These are phyloP conservation scores for Nemania abortiva DNA, from an alignment of 2,329 filamentous ascomycete genomes.

Conservation along the genomic window DNA sequence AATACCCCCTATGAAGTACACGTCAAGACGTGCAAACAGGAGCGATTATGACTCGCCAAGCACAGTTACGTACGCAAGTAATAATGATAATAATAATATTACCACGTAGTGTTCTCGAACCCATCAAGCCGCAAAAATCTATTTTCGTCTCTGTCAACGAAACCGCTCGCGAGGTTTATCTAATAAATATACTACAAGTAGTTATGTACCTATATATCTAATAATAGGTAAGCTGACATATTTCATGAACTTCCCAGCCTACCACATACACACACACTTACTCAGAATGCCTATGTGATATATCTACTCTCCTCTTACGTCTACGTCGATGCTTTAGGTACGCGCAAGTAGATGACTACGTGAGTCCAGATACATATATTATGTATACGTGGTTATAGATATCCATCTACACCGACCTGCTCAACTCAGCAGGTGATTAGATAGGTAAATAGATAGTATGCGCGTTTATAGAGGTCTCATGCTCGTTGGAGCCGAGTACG, in stretches of 20 bases:
- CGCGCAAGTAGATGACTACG: neutral
- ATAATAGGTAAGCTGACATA: slow-evolving; percentile 21
- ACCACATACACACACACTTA: neutral
- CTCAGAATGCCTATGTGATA: neutral
- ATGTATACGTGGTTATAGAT: neutral
- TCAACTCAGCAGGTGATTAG: slow-evolving; percentile 27
- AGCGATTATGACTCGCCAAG: slow-evolving; percentile 1
- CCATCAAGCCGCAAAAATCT: slow-evolving; percentile 20
- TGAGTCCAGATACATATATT: neutral
- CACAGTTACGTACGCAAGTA: neutral
- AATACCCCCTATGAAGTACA: neutral
- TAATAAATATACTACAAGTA: neutral
- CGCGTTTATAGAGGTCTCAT: neutral
- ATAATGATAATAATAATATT: neutral
- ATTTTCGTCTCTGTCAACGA: slow-evolving; percentile 9
- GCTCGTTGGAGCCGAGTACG: slow-evolving; percentile 13
- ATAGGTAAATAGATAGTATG: neutral
- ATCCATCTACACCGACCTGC: slow-evolving; percentile 11
- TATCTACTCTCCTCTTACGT: neutral
- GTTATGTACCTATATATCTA: too few relatives aligned
- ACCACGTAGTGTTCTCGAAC: slow-evolving; percentile 7
- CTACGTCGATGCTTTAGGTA: neutral
- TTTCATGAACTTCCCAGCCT: neutral
- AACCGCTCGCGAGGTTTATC: neutral
- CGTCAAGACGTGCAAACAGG: neutral